Base-by-base conservation (phyloP, 768 basidiomycete genomes). In the Boletellus sp. region DNA sequence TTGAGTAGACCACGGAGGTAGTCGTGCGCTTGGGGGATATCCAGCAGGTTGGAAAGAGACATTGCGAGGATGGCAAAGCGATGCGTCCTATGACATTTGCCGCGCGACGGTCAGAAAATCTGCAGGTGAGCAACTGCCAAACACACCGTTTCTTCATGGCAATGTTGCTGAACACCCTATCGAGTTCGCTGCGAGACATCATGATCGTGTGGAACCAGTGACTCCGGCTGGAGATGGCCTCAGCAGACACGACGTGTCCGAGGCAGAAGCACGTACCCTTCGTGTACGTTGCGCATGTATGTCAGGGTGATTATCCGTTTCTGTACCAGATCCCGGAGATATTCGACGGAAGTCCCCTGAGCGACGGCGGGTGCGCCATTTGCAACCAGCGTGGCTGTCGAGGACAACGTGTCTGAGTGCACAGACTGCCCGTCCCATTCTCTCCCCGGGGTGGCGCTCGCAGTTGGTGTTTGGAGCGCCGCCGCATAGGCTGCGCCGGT, bases 121-220 rank as follows among this genome's bases (percentile, higher is more conserved):
- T 9, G 10, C 6, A n/a, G 35, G 46, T 19, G 42, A 43, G 36
- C 7, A 48, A 34, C 31, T 23, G 34, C 19, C 17, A 13, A 24
- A 59, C 77, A 47, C 49, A 90, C 90, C 89, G 78, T 69, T 83
- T 88, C 74, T 80, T 85, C 83, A 91, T 91, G 17, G 78, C 80
- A 7, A 67, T 66, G 62, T 87, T 90, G 57, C 74, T 82, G 65
- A 93, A 94, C 47, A 79, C 80, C 43, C 75, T 79, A 50, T 89
- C 85, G 4, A 94, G 79, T 47, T 92, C 92, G 16, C 72, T 59
- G 42, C 79, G 80, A 47, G 85, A 83, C 59, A 94, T 79, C 61
- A 88, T 77, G 57, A 94, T 83, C 12, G 92, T 94, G 64, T 91
- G 87, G 61, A 90, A 90, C 90, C 90, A 92, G 63, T 90, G 85